Evolutionary conservation across 306 rosid species (phyloP).

Genomic region (Dalbergia oliveri): DNA sequence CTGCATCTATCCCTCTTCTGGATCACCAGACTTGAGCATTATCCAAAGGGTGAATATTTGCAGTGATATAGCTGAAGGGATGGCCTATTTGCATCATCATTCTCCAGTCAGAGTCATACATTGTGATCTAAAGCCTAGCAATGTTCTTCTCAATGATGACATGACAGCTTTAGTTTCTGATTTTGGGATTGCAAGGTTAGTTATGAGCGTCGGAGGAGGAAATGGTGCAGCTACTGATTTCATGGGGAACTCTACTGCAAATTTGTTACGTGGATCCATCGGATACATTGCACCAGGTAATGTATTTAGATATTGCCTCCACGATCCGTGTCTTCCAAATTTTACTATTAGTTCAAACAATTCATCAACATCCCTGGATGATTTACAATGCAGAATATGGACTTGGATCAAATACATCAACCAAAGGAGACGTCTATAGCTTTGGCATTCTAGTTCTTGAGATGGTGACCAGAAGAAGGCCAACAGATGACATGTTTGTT

Average conservation of each 20-base stretch:
- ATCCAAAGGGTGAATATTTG: slow-evolving; percentile 75
- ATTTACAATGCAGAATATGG: slow-evolving; percentile 68
- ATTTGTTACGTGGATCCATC: slow-evolving; percentile 65
- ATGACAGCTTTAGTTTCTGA: slow-evolving; percentile 84
- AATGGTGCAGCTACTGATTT: slow-evolving; percentile 56
- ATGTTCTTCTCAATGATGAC: slow-evolving; percentile 76
- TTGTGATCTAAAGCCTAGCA: slow-evolving; percentile 79
- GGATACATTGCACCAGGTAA: slow-evolving; percentile 85
- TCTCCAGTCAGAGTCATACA: slow-evolving; percentile 78
- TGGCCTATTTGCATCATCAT: slow-evolving; percentile 85
- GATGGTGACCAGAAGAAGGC: slow-evolving; percentile 77
- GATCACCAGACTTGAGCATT: slow-evolving; percentile 66
- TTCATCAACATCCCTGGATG: neutral
- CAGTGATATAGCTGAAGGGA: slow-evolving; percentile 82
- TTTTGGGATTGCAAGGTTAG: slow-evolving; percentile 72
- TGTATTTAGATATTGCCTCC: slow-evolving; percentile 5
- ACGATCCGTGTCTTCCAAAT: neutral
- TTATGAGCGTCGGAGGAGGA: slow-evolving; percentile 58
- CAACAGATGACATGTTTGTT: slow-evolving; percentile 69
- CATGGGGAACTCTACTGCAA: slow-evolving; percentile 71
- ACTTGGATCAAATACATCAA: slow-evolving; percentile 66
- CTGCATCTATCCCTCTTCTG: slow-evolving; percentile 60
- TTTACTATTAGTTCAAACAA: slow-evolving; percentile 10
- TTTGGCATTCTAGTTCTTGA: slow-evolving; percentile 79
- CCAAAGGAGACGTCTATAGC: slow-evolving; percentile 85